Base-by-base conservation (phyloP, 495 filamentous ascomycete genomes). In the Hyaloscypha variabilis region DNA sequence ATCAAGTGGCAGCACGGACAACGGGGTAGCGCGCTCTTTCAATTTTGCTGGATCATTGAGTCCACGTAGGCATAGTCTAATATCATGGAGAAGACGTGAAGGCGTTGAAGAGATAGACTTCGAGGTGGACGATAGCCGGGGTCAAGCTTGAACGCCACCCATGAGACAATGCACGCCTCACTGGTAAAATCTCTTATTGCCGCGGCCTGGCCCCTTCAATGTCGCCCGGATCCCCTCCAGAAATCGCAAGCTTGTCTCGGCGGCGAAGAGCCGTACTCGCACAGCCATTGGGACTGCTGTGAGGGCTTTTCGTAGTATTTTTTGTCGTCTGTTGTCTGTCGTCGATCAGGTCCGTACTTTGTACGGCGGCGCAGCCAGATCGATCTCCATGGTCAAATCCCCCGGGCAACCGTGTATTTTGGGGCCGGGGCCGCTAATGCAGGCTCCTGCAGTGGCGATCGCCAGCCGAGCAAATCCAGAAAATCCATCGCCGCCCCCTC, bases 151-250 rank as follows among this genome's bases (percentile, higher is more conserved):
- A 21, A 58, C 64, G 64, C 58, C 64, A 66, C 49, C 57, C 28
- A 66, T 66, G 64, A 65, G 63, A 65, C 64, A 61, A 58, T 53
- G 49, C 64, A 54, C 57, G 64, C 57, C 64, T 24, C 64, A 39
- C 52, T 19, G 51, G 24, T 17, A 55, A 42, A 58, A n/a, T 30
- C 63, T 65, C 63, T 39, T 64, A 59, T 59, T 55, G 14, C 52
- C 19, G 29, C 23, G 13, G 21, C 14, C 24, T 49, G 29, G 8
- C 31, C 28, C 28, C 51, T 46, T 52, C 21, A 39, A 28, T 10
- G 26, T 54, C 21, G 60, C 13, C 30, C 8, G 30, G 6, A 23
- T 14, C 21, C n/a, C n/a, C 39, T 25, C 36, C 28, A 24, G 17
- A 63, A 63, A 14, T 13, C 11, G 50, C n/a, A 17, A 63, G 11